Conservation (phyloP, 805 yeast genomes). For the Barnettozyma vustinii region DNA sequence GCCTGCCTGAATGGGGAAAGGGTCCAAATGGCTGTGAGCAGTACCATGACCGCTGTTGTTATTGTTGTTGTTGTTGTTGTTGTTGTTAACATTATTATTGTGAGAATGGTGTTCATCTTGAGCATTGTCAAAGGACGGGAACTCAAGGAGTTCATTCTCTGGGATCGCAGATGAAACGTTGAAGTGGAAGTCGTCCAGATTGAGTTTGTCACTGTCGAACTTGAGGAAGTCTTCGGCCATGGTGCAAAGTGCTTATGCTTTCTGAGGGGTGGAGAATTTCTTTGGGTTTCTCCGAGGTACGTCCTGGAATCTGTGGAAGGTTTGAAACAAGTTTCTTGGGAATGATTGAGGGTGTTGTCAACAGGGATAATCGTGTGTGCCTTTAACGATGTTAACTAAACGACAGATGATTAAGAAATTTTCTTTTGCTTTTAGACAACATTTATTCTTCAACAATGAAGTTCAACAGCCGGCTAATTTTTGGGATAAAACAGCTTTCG, state of each 20-base stretch:
- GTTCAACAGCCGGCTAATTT: neutral
- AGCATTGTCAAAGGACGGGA: conserved; percentile 8
- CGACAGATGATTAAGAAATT: neutral
- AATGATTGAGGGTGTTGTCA: neutral
- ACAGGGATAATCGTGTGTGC: neutral
- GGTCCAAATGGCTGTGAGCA: conserved; percentile 3
- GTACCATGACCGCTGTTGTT: conserved; percentile 1
- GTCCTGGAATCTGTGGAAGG: neutral
- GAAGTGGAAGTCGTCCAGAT: conserved; percentile 23
- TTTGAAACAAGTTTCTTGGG: neutral
- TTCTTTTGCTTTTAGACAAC: neutral
- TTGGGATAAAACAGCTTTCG: neutral
- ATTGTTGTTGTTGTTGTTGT: conserved; percentile 5
- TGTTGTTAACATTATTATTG: conserved; percentile 4
- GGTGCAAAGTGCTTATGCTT: neutral
- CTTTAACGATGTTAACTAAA: neutral
- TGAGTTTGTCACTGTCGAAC: conserved; percentile 16
- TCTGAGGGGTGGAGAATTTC: neutral
- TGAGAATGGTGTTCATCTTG: conserved; percentile 7
- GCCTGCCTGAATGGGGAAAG: neutral
- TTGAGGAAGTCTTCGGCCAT: conserved; percentile 25
- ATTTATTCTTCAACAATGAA: neutral
- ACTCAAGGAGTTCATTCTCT: conserved; percentile 25
- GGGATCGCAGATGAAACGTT: conserved; percentile 24
- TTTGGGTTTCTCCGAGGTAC: neutral